Base-by-base conservation (phyloP, 805 yeast species). In the Peterozyma xylosa region DNA sequence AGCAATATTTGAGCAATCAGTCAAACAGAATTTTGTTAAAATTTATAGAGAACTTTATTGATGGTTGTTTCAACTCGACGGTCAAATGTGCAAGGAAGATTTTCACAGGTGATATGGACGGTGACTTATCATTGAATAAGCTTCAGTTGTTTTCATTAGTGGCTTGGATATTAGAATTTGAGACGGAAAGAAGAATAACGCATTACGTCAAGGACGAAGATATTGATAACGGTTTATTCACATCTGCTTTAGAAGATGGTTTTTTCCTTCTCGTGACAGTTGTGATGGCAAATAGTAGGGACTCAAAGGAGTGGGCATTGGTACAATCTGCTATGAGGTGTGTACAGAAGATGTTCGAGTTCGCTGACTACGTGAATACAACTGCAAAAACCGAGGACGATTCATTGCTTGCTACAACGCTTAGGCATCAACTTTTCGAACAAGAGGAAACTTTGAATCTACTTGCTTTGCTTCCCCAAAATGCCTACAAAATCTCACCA, bases 161-260 rank as follows among this genome's bases (percentile, higher is more conserved):
- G 5, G 70, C 86, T 1, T 91, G 97, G 96, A 82, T 88, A 52
- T 64, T 88, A 39, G 72, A 73, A 32, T 87, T 78, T 47, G 87
- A 84, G 52, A 64, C 44, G 2, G 47, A 45, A 30, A 40, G 30
- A 15, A 37, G 47, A 17, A 37, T 45, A 5, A 11, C n/a, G 2
- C 11, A 17, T 16, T 9, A 30, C 3, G 34, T 32, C 5, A 29
- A 30, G 2, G 27, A 32, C 27, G 14, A 35, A 9, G 35, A 9
- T 10, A 11, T 29, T 3, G 66, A 66, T 35, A 68, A 63, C 52
- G 74, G 71, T 1, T 65, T 75, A 3, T 66, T 79, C 11, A 77
- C 77, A 5, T 70, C 73, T 10, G 80, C 78, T 0, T 61, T 89
- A 30, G 73, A 80, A 42, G 85, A 81, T 43, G 76, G 77, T 17